These are phyloP conservation scores for Fusarium vanettenii DNA, from an alignment of 2,329 filamentous ascomycete species.

Conservation along the genomic window DNA sequence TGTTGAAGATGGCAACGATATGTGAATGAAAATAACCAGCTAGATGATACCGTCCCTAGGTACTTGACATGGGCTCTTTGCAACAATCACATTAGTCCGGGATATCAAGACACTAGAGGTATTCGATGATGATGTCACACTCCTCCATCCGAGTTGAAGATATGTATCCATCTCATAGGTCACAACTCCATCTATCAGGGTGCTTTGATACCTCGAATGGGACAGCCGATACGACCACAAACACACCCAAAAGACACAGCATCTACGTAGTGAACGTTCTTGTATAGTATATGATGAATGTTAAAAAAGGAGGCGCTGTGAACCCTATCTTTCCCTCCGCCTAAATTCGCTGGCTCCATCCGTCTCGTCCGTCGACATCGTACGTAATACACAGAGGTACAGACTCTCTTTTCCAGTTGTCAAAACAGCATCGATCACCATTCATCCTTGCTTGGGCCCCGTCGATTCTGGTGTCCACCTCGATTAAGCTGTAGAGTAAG, in stretches of 20 bases:
- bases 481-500: constrained; percentile 1
- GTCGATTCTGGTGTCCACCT: constrained; percentile 14
- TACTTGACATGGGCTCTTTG: background rate
- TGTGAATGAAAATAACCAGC: background rate
- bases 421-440: constrained; percentile 14
- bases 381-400: constrained; percentile 38
- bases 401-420: constrained; percentile 27
- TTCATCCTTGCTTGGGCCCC: constrained; percentile 4
- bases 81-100: background rate
- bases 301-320: constrained; percentile 36
- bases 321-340: constrained; percentile 24
- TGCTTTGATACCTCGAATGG: background rate
- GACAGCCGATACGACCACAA: background rate
- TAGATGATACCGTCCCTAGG: background rate
- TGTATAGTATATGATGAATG: constrained; percentile 33
- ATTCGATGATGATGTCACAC: background rate
- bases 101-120: background rate
- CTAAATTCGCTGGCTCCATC: constrained; percentile 16
- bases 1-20: background rate
- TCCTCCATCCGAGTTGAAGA: background rate
- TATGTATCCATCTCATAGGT: background rate
- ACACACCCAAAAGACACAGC: background rate
- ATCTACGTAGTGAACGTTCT: constrained; percentile 27
- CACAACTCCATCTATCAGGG: background rate
- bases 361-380: constrained; percentile 19